A percentile compares a stretch with the other conserved stretches of the same genome.
Evolutionary conservation across 2,329 filamentous ascomycete genomes (phyloP).

Genomic region (Ceratocystis huliohia): DNA sequence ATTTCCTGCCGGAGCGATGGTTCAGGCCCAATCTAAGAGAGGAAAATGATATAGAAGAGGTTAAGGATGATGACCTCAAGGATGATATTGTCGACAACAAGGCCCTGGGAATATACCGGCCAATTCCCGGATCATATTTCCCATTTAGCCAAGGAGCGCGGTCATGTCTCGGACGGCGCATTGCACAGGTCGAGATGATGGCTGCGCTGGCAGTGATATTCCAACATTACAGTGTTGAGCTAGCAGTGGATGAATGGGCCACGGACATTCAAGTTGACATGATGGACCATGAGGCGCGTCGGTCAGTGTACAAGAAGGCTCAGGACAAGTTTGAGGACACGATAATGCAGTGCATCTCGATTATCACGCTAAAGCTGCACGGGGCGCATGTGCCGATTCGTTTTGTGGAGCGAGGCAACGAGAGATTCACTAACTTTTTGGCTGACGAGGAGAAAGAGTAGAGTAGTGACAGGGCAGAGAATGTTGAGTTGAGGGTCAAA

Average conservation of each 20-base stretch:
- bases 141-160: constrained; percentile 48
- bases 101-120: constrained; percentile 43
- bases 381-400: constrained; percentile 49
- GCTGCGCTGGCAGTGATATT: constrained; percentile 43
- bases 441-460: not conserved
- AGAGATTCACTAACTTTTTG: constrained; percentile 46
- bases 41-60: constrained; percentile 20
- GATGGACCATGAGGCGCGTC: constrained; percentile 37
- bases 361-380: constrained; percentile 62
- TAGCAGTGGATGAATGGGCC: constrained; percentile 51
- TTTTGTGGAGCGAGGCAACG: constrained; percentile 55
- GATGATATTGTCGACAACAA: constrained; percentile 16
- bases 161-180: constrained; percentile 44
- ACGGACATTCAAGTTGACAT: constrained; percentile 39
- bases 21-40: constrained; percentile 31
- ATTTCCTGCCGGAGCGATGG: constrained; percentile 65
- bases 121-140: constrained; percentile 42
- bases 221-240: constrained; percentile 52
- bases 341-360: constrained; percentile 43
- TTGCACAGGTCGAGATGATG: constrained; percentile 48
- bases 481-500: not conserved
- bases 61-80: constrained; percentile 13
- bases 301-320: constrained; percentile 48
- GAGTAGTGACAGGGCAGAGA: not conserved
- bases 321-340: constrained; percentile 40